Conservation (phyloP, 2,329 filamentous ascomycete species). For the Botrytis fragariae region DNA sequence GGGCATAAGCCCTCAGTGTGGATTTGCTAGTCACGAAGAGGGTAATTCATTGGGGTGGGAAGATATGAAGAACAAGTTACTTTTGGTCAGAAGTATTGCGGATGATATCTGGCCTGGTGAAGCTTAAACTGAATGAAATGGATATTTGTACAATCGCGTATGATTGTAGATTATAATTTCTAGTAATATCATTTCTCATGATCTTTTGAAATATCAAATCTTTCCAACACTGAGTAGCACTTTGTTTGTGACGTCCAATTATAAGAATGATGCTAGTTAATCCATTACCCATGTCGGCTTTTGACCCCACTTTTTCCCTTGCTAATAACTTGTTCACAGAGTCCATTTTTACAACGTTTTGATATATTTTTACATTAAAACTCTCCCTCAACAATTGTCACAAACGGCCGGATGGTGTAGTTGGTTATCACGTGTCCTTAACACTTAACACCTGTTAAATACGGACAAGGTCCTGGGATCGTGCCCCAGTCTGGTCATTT, state of each 20-base stretch:
- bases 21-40: slow-evolving; percentile 46
- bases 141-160: neutral
- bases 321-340: neutral
- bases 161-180: neutral
- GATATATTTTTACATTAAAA: neutral
- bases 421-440: slow-evolving; percentile 21
- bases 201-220: neutral
- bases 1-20: slow-evolving; percentile 68
- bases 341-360: rapidly evolving
- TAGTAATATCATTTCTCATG: neutral
- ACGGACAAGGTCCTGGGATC: slow-evolving; percentile 20
- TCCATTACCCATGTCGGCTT: neutral
- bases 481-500: slow-evolving; percentile 12
- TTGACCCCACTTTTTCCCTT: slow-evolving; percentile 2
- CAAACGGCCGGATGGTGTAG: slow-evolving; percentile 17
- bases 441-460: neutral
- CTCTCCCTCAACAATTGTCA: rapidly evolving
- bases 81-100: slow-evolving; percentile 68
- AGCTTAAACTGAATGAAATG: slow-evolving; percentile 20
- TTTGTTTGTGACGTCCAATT: neutral
- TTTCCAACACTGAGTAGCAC: neutral
- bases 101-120: slow-evolving; percentile 63
- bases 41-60: slow-evolving; percentile 67
- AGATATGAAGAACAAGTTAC: slow-evolving; percentile 72
- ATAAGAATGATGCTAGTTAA: neutral